Percentiles rank a stretch among this genome's conserved stretches.
phyloP scores from a whole-genome alignment of 371 early-diverging fungal species.

The Coemansia sp. region DNA sequence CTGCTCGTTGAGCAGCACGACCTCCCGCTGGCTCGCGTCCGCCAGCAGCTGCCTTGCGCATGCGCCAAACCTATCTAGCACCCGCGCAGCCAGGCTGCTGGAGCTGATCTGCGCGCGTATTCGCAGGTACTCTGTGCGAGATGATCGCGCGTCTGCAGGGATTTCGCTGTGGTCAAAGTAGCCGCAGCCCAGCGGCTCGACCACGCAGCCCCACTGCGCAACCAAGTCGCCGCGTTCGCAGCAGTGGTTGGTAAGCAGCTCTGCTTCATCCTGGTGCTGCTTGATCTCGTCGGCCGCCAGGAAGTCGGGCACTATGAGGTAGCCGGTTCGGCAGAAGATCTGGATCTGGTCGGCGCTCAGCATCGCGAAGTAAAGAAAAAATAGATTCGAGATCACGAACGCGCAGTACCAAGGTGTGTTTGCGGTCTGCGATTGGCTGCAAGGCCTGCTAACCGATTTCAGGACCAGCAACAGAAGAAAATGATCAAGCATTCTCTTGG shows the following conservation, averaged over 20 bases:
- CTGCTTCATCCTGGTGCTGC: constrained; percentile 54
- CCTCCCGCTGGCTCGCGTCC: neutral
- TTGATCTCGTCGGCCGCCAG: constrained; percentile 35
- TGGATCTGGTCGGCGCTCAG: constrained; percentile 18
- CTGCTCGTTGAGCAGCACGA: constrained; percentile 57
- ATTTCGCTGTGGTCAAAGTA: constrained; percentile 48
- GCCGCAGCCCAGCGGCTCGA: constrained; percentile 59
- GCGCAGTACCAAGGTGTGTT: constrained; percentile 8
- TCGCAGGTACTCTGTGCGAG: constrained; percentile 31
- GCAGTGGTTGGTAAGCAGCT: constrained; percentile 54
- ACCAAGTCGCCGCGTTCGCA: constrained; percentile 55
- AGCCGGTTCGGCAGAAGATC: constrained; percentile 20
- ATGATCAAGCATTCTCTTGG: neutral
- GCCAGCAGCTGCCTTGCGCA: constrained; percentile 50
- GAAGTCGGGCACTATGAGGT: constrained; percentile 31
- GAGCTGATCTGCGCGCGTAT: constrained; percentile 44
- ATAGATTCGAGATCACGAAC: neutral
- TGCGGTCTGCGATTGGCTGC: constrained; percentile 39
- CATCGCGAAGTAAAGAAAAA: neutral
- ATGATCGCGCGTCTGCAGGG: constrained; percentile 29
- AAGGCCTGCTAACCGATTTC: neutral
- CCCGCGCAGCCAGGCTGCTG: constrained; percentile 9
- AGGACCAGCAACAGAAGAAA: too few relatives aligned
- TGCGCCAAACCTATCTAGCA: constrained; percentile 46
- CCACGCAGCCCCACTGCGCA: constrained; percentile 55